Percentiles rank a stretch among this genome's conserved stretches.
Evolutionary conservation across 2,329 filamentous ascomycete genomes (phyloP).

Genomic region (Sporothrix euskadiensis): DNA sequence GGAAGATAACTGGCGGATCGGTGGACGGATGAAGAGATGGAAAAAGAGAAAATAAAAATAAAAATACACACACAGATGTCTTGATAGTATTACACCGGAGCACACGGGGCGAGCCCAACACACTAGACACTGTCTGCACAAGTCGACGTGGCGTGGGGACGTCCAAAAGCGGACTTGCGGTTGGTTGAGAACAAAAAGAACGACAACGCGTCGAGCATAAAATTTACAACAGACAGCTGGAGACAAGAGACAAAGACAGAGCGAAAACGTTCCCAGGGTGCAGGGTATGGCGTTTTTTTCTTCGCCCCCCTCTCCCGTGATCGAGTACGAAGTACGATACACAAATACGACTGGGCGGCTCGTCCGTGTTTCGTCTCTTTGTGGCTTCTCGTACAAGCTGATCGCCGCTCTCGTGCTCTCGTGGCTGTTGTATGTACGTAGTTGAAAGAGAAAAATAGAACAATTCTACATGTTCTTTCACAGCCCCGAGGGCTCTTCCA

Average conservation of each 20-base stretch:
- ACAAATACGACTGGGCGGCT: not conserved
- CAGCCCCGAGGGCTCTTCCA: not conserved
- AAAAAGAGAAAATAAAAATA: not conserved
- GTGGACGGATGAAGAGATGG: not conserved
- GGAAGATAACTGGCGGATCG: not conserved
- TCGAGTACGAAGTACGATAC: not conserved
- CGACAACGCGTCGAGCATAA: not conserved
- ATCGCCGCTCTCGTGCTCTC: not conserved
- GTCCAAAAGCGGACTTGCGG: conserved; percentile 5
- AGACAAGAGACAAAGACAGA: not conserved
- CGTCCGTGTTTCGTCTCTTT: not conserved
- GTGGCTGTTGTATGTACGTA: too few relatives aligned
- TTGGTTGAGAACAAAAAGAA: conserved; percentile 11
- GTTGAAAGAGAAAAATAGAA: not conserved
- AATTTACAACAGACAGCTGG: not conserved
- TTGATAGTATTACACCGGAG: not conserved
- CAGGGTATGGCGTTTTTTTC: conserved; percentile 9
- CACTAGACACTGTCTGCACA: not conserved
- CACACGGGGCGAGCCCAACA: not conserved
- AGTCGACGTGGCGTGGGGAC: not conserved
- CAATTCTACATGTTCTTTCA: not conserved
- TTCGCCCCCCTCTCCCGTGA: not conserved
- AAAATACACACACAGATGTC: not conserved
- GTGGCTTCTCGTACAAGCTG: not conserved
- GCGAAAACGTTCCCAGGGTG: conserved; percentile 4